phyloP scores from a whole-genome alignment of 2,329 filamentous ascomycete species.

The Xylaria sp. region DNA sequence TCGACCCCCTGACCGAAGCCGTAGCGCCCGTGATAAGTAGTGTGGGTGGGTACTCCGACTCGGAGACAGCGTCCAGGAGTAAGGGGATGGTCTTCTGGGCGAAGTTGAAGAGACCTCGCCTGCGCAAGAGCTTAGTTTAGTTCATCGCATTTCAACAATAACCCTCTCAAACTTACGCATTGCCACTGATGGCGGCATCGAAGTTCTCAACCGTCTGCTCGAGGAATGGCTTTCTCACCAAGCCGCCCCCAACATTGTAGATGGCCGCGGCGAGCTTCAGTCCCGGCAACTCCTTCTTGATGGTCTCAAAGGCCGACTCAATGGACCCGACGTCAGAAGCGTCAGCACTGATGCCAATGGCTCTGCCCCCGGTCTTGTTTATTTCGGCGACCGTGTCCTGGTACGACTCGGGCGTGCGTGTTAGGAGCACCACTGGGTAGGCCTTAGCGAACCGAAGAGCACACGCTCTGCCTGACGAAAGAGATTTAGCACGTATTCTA shows the following conservation, averaged over 20 bases:
- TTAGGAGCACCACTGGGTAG: slow-evolving; percentile 77
- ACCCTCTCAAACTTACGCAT: slow-evolving; percentile 47
- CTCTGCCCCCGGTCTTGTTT: slow-evolving; percentile 66
- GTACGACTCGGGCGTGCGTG: slow-evolving; percentile 68
- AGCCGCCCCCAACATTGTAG: slow-evolving; percentile 66
- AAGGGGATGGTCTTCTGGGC: slow-evolving; percentile 67
- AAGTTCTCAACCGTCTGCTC: slow-evolving; percentile 57
- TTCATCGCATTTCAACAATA: background rate
- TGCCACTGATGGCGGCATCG: slow-evolving; percentile 47
- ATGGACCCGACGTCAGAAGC: slow-evolving; percentile 49
- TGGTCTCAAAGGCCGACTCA: slow-evolving; percentile 62
- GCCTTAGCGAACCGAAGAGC: slow-evolving; percentile 62
- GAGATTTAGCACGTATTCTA: background rate
- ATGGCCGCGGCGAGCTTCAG: slow-evolving; percentile 65
- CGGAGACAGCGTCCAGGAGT: slow-evolving; percentile 58
- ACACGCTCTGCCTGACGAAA: slow-evolving; percentile 46
- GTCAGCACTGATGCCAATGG: slow-evolving; percentile 71
- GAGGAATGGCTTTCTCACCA: slow-evolving; percentile 59
- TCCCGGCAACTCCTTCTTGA: slow-evolving; percentile 60
- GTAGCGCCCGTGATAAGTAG: slow-evolving; percentile 78
- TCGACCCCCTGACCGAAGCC: slow-evolving; percentile 68
- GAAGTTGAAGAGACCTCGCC: slow-evolving; percentile 70
- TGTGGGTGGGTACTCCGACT: slow-evolving; percentile 62
- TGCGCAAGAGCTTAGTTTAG: slow-evolving; percentile 29
- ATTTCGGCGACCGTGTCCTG: slow-evolving; percentile 70